A percentile compares a stretch with the other conserved stretches of the same genome.
Conservation (phyloP, 2,329 filamentous ascomycete species). For the Cercospora brassicicola region DNA sequence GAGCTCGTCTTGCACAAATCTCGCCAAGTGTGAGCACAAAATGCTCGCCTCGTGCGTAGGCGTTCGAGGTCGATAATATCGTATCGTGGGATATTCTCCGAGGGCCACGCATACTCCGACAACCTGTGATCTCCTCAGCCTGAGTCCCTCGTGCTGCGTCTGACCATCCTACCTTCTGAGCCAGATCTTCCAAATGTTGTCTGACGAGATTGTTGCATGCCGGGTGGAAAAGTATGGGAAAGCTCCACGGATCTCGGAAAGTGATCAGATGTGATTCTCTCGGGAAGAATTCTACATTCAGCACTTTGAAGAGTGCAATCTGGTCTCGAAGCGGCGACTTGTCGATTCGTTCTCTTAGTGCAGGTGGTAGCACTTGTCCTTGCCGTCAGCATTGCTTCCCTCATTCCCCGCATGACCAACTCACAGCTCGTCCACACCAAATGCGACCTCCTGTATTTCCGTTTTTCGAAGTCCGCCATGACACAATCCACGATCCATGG, state of each 20-base stretch:
- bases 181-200: constrained; percentile 77
- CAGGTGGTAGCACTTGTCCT: constrained; percentile 63
- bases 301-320: constrained; percentile 75
- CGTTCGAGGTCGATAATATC: constrained; percentile 78
- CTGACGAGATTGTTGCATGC: constrained; percentile 81
- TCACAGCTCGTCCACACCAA: constrained; percentile 79
- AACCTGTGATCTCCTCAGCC: constrained; percentile 56
- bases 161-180: constrained; percentile 70
- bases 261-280: constrained; percentile 88
- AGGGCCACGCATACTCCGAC: constrained; percentile 84
- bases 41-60: constrained; percentile 84
- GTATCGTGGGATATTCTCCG: constrained; percentile 90
- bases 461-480: constrained; percentile 84
- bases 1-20: constrained; percentile 87
- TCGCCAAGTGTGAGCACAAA: constrained; percentile 80
- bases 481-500: constrained; percentile 90
- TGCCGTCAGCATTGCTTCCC: constrained; percentile 13
- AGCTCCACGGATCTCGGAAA: constrained; percentile 94
- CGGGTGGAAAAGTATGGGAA: constrained; percentile 87
- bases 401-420: constrained; percentile 29
- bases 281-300: constrained; percentile 86
- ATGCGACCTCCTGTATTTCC: constrained; percentile 75
- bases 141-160: too few species aligned
- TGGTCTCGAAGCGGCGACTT: constrained; percentile 68
- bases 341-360: constrained; percentile 72